phyloP scores from a whole-genome alignment of 176 grass and related monocot species.

The Phyllostachys edulis region DNA sequence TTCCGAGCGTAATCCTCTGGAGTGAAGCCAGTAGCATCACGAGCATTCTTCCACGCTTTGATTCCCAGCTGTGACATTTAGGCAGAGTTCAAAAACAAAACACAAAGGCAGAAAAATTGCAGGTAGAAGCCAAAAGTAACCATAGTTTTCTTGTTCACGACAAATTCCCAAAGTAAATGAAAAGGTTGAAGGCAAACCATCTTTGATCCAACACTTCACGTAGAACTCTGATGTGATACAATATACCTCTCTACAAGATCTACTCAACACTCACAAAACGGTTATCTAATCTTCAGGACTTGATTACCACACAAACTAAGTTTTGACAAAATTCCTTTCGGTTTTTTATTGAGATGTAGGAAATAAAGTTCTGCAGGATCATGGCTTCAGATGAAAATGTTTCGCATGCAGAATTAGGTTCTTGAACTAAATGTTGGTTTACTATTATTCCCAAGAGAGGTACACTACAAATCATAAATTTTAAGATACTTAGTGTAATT shows the following conservation, averaged over 20 bases:
- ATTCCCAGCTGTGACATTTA: constrained; percentile 58
- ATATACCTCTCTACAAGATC: constrained; percentile 11
- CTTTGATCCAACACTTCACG: not conserved
- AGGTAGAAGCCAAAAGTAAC: not conserved
- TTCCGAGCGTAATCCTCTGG: constrained; percentile 69
- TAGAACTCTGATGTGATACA: constrained; percentile 1
- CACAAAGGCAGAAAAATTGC: not conserved
- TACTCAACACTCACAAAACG: not conserved
- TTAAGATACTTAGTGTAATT: not conserved
- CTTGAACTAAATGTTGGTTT: not conserved
- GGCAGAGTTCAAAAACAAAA: not conserved
- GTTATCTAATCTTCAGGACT: not conserved
- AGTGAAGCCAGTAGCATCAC: constrained; percentile 55
- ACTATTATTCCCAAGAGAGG: not conserved
- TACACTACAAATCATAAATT: not conserved
- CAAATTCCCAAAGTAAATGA: constrained; percentile 17
- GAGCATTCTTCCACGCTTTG: constrained; percentile 65
- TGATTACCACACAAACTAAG: not conserved
- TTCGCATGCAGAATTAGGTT: not conserved
- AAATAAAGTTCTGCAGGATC: not conserved
- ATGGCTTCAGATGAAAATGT: not conserved
- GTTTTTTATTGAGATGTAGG: not conserved
- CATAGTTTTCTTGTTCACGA: constrained; percentile 1
- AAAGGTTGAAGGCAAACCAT: not conserved
- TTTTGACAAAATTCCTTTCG: not conserved